Conservation (phyloP, 169 alveolate species). For the Cryptosporidium tyzzeri region DNA sequence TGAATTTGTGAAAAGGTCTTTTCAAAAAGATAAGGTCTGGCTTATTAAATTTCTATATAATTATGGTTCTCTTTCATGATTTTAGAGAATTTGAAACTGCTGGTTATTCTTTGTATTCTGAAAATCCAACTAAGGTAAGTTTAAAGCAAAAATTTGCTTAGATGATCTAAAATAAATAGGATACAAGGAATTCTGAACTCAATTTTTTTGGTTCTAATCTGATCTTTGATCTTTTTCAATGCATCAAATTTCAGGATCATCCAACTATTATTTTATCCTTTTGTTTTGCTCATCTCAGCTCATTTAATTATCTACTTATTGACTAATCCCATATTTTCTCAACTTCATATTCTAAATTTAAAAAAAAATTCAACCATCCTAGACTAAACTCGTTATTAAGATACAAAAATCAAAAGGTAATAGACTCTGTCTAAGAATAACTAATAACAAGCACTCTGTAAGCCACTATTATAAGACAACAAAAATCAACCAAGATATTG, state of each 20-base stretch:
- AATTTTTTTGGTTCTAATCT: neutral
- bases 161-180: neutral
- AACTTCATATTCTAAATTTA: no score
- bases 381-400: conserved; percentile 54
- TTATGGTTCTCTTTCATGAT: conserved; percentile 48
- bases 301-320: no score
- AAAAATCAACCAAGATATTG: conserved; percentile 36
- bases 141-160: neutral
- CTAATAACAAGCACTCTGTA: conserved; percentile 59
- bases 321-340: neutral
- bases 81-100: conserved; percentile 56
- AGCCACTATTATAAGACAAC: conserved; percentile 47
- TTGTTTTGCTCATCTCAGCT: neutral
- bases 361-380: neutral
- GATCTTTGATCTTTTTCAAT: no score
- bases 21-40: neutral
- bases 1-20: no score
- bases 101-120: conserved; percentile 16
- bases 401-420: conserved; percentile 57
- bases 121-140: conserved; percentile 58
- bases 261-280: neutral
- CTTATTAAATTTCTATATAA: no score
- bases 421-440: conserved; percentile 23
- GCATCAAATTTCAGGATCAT: neutral
- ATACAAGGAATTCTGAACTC: neutral